Evolutionary conservation across 2,329 filamentous ascomycete genomes (phyloP).

Genomic region (Fusarium albidum): DNA sequence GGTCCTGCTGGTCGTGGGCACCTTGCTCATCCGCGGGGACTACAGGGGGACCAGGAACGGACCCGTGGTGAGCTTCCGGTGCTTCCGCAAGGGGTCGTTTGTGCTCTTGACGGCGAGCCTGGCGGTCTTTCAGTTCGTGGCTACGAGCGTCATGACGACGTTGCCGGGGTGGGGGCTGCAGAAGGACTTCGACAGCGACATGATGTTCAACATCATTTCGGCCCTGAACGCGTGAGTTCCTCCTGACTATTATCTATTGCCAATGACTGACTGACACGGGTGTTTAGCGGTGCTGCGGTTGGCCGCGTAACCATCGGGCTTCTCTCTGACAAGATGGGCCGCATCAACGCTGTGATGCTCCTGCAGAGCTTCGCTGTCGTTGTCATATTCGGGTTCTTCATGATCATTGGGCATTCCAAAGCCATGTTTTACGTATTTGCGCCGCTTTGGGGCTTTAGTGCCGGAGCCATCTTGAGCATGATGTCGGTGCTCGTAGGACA

Average conservation of each 20-base stretch:
- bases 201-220: slow-evolving; percentile 14
- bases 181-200: not conserved
- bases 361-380: not conserved
- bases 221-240: slow-evolving; percentile 12
- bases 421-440: slow-evolving; percentile 10
- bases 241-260: not conserved
- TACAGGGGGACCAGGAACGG: not conserved
- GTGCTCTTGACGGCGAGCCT: slow-evolving; percentile 14
- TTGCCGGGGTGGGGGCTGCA: slow-evolving; percentile 9
- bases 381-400: slow-evolving; percentile 9
- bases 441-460: slow-evolving; percentile 7
- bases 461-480: slow-evolving; percentile 9
- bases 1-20: not conserved
- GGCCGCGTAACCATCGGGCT: slow-evolving; percentile 5
- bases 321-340: slow-evolving; percentile 9
- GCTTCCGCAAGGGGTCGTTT: slow-evolving; percentile 7
- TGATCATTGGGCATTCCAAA: slow-evolving; percentile 1
- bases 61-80: not conserved
- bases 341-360: slow-evolving; percentile 17
- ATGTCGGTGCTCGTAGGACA: slow-evolving; percentile 10
- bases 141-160: slow-evolving; percentile 11
- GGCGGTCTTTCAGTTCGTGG: slow-evolving; percentile 8
- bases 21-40: not conserved
- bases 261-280: not conserved
- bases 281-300: slow-evolving; percentile 3